Percentiles rank a stretch among this genome's conserved stretches.
These are phyloP conservation scores for Syzygium malaccense DNA, from an alignment of 441 rosid genomes.

Conservation along the genomic window DNA sequence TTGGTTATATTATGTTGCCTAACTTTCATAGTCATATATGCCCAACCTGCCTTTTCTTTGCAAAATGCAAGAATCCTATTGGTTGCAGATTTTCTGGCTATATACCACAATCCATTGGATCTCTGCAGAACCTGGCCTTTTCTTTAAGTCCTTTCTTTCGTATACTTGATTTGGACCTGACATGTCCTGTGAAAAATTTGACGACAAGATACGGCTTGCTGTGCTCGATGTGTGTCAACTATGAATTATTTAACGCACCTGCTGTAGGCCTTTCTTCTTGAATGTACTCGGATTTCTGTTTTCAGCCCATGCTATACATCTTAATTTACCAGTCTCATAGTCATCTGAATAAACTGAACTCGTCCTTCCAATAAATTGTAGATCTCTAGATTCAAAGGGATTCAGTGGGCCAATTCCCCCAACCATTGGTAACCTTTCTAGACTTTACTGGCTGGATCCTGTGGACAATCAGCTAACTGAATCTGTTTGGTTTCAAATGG, in stretches of 20 bases:
- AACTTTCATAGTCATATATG: not conserved
- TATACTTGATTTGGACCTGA: not conserved
- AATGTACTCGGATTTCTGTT: not conserved
- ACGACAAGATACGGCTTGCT: not conserved
- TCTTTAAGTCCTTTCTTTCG: slow-evolving; percentile 38
- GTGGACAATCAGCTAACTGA: slow-evolving; percentile 64
- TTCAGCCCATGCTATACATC: not conserved
- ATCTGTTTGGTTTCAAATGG: slow-evolving; percentile 46
- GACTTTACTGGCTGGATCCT: slow-evolving; percentile 65
- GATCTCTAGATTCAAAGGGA: slow-evolving; percentile 63
- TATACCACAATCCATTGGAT: slow-evolving; percentile 62
- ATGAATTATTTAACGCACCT: not conserved
- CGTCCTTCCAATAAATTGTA: slow-evolving; percentile 17
- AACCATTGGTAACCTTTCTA: slow-evolving; percentile 51
- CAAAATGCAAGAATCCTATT: slow-evolving; percentile 39
- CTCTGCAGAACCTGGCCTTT: slow-evolving; percentile 26
- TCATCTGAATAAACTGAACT: not conserved
- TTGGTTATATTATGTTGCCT: slow-evolving; percentile 22
- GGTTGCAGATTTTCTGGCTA: slow-evolving; percentile 69
- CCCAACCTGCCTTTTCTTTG: not conserved
- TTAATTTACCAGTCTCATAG: not conserved
- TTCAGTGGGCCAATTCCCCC: slow-evolving; percentile 64
- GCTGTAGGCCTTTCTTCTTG: not conserved
- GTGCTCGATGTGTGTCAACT: not conserved
- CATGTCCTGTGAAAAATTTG: not conserved